A percentile compares a stretch with the other conserved stretches of the same genome.
These are phyloP conservation scores for Fusarium praegraminearum DNA, from an alignment of 2,329 filamentous ascomycete genomes.

Conservation along the genomic window DNA sequence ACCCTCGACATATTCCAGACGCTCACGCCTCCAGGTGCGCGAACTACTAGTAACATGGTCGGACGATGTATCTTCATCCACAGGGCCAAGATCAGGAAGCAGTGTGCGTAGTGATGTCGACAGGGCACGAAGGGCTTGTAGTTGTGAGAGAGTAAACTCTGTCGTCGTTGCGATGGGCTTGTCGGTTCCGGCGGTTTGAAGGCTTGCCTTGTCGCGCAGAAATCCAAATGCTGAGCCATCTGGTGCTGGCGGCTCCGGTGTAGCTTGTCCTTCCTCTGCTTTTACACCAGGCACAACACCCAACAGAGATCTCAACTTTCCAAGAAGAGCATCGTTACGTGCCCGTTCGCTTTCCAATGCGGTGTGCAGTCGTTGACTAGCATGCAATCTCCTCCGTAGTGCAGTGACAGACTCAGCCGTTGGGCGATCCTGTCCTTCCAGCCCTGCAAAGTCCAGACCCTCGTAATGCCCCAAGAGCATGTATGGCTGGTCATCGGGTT, in stretches of 20 bases:
- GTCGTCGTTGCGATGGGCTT: conserved; percentile 76
- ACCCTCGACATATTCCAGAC: conserved; percentile 85
- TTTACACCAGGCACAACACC: conserved; percentile 50
- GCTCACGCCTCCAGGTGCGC: conserved; percentile 74
- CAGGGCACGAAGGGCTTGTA: conserved; percentile 80
- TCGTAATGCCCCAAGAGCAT: conserved; percentile 89
- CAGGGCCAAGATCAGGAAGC: conserved; percentile 68
- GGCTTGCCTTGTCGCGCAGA: conserved; percentile 64
- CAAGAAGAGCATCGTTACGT: conserved; percentile 78
- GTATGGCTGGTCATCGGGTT: conserved; percentile 78
- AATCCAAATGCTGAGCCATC: conserved; percentile 64
- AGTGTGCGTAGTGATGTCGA: conserved; percentile 71
- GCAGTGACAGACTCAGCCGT: conserved; percentile 76
- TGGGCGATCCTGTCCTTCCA: conserved; percentile 53
- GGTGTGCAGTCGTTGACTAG: conserved; percentile 80
- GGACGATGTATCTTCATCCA: conserved; percentile 50
- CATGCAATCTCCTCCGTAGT: conserved; percentile 80
- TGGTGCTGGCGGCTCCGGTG: neutral
- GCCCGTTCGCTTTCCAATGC: conserved; percentile 76
- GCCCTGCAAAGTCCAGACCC: conserved; percentile 63
- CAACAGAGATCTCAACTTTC: conserved; percentile 66
- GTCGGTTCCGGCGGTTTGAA: conserved; percentile 63
- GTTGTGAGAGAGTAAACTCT: conserved; percentile 83
- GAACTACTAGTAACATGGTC: conserved; percentile 52
- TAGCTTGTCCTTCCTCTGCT: conserved; percentile 39